Percentiles rank a stretch among this genome's conserved stretches.
These are phyloP conservation scores for Miscanthus lutarioriparius DNA, from an alignment of 176 grass and related monocot species.

Conservation along the genomic window DNA sequence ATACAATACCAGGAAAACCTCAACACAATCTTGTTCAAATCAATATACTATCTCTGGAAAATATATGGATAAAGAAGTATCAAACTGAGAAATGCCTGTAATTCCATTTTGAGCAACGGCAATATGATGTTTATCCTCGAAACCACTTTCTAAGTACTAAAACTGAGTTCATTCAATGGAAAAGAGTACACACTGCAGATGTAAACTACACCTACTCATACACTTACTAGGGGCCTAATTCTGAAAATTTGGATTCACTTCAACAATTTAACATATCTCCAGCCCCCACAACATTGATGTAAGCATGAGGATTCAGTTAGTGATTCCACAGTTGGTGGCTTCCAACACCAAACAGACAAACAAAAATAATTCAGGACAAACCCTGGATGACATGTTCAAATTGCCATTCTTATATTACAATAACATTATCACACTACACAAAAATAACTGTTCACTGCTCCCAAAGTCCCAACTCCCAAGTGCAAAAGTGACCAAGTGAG, in stretches of 20 bases:
- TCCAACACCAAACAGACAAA: neutral
- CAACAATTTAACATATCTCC: neutral
- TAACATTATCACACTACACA: neutral
- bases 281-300: neutral
- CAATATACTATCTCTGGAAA: neutral
- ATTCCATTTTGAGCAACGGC: neutral
- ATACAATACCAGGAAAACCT: slow-evolving; percentile 7
- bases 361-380: neutral
- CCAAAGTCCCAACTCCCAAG: too few relatives aligned
- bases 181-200: neutral
- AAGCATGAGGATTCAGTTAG: neutral
- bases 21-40: neutral
- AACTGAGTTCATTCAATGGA: neutral
- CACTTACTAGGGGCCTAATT: neutral
- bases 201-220: neutral
- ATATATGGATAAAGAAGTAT: neutral
- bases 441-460: neutral
- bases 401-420: neutral
- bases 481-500: neutral
- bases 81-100: neutral
- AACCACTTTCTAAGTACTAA: neutral
- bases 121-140: neutral
- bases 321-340: neutral
- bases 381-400: neutral
- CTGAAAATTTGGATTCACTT: neutral